These are phyloP conservation scores for Phytophthora brassicae DNA, from an alignment of 352 stramenopile species.

Conservation along the genomic window DNA sequence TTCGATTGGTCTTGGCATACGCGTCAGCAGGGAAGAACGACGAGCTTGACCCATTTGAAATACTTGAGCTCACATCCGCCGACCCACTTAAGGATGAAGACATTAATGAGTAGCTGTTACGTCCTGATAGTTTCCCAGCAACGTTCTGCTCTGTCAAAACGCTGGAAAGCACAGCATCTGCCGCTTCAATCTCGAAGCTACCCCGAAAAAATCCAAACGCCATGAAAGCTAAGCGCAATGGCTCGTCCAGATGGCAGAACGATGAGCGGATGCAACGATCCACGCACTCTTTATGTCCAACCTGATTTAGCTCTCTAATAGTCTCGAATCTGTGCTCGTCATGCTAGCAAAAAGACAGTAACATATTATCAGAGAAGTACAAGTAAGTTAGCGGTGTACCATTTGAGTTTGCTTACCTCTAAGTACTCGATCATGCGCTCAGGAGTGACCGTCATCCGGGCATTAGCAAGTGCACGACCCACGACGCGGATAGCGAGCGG, in stretches of 20 bases:
- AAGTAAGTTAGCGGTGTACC: not conserved
- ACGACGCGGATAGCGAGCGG: slow-evolving; percentile 83
- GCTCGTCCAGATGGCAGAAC: slow-evolving; percentile 74
- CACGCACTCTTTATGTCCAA: slow-evolving; percentile 75
- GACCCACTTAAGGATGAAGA: slow-evolving; percentile 30
- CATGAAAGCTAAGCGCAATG: slow-evolving; percentile 79
- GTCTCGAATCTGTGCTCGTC: slow-evolving; percentile 73
- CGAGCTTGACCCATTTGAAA: slow-evolving; percentile 21
- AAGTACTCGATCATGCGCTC: slow-evolving; percentile 85
- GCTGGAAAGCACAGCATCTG: slow-evolving; percentile 68
- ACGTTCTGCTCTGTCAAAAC: slow-evolving; percentile 28
- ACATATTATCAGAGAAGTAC: slow-evolving; percentile 3
- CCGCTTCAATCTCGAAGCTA: slow-evolving; percentile 72
- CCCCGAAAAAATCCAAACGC: slow-evolving; percentile 81
- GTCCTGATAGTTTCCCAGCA: slow-evolving; percentile 12
- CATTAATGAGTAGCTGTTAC: slow-evolving; percentile 23
- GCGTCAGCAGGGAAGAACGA: slow-evolving; percentile 54
- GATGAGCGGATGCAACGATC: slow-evolving; percentile 83
- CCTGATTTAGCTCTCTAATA: slow-evolving; percentile 75
- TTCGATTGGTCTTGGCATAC: slow-evolving; percentile 44
- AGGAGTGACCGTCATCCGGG: slow-evolving; percentile 67
- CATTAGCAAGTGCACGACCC: slow-evolving; percentile 72
- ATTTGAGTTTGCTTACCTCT: slow-evolving; percentile 33
- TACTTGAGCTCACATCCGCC: slow-evolving; percentile 3
- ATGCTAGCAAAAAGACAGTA: slow-evolving; percentile 27